Conservation (phyloP, 2,329 filamentous ascomycete genomes). For the Proliferodiscus dingleyae region DNA sequence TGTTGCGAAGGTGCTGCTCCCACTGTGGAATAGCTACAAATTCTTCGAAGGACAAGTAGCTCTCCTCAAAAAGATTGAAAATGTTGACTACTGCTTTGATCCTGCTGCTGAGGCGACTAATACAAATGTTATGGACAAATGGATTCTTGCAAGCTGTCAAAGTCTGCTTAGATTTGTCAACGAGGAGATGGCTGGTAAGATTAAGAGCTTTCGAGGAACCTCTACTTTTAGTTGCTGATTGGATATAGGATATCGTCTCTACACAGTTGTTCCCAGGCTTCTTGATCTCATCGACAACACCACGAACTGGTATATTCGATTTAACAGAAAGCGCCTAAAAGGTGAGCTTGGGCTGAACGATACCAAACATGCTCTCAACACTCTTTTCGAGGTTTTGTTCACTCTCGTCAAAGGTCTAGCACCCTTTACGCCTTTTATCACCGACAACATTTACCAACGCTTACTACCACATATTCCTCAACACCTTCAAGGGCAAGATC, state of each 20-base stretch:
- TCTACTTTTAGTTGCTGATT: constrained; percentile 8
- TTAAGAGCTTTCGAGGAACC: neutral
- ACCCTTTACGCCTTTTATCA: constrained; percentile 93
- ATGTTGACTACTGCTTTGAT: constrained; percentile 73
- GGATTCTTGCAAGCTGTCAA: constrained; percentile 91
- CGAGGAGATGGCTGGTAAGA: constrained; percentile 76
- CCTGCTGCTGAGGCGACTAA: constrained; percentile 70
- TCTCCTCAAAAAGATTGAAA: constrained; percentile 79
- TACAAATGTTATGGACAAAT: constrained; percentile 90
- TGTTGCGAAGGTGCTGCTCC: constrained; percentile 83
- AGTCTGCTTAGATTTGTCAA: constrained; percentile 89
- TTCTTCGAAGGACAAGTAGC: constrained; percentile 89
- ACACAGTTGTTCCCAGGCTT: constrained; percentile 85
- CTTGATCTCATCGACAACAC: constrained; percentile 84
- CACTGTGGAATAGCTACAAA: constrained; percentile 94
- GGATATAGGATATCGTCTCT: constrained; percentile 62
- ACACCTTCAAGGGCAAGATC: constrained; percentile 62
- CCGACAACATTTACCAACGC: constrained; percentile 87
- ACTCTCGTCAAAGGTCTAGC: constrained; percentile 84
- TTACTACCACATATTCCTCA: constrained; percentile 78
- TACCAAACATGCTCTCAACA: constrained; percentile 86
- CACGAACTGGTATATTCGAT: constrained; percentile 98
- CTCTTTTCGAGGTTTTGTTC: constrained; percentile 88
- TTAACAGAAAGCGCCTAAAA: constrained; percentile 88
- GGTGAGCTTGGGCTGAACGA: constrained; percentile 82